A percentile compares a stretch with the other conserved stretches of the same genome.
phyloP scores from a whole-genome alignment of 768 basidiomycete species.

The Russula sp. region DNA sequence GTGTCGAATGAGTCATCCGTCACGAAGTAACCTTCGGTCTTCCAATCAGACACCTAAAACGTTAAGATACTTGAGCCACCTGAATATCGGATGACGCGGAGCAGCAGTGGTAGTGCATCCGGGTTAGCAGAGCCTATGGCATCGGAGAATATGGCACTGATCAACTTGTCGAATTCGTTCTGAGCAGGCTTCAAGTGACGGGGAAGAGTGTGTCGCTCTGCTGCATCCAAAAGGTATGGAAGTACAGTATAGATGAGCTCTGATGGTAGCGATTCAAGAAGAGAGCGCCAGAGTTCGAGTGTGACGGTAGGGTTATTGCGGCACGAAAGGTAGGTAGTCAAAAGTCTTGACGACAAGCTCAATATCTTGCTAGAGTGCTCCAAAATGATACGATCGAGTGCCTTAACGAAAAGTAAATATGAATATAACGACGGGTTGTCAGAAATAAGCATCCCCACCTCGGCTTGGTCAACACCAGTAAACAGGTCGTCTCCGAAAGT shows the following conservation, averaged over 20 bases:
- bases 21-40: conserved; percentile 35
- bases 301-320: conserved; percentile 38
- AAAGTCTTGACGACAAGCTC: conserved; percentile 42
- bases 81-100: conserved; percentile 42
- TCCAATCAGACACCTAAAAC: conserved; percentile 17
- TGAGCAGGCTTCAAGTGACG: conserved; percentile 44
- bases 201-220: conserved; percentile 43
- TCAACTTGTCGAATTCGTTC: conserved; percentile 46
- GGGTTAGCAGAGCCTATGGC: conserved; percentile 37
- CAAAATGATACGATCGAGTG: conserved; percentile 46
- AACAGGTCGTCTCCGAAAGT: conserved; percentile 55
- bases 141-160: conserved; percentile 42
- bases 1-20: conserved; percentile 36
- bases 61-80: conserved; percentile 36
- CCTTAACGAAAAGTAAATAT: conserved; percentile 35
- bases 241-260: conserved; percentile 38
- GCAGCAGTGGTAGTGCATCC: conserved; percentile 38
- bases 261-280: conserved; percentile 46
- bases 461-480: conserved; percentile 41
- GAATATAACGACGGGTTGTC: not conserved
- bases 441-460: conserved; percentile 40
- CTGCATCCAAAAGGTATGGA: conserved; percentile 43
- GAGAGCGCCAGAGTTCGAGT: conserved; percentile 45
- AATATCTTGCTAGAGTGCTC: conserved; percentile 44
- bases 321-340: conserved; percentile 52